Conservation (phyloP, 352 stramenopile genomes). For the Globisporangium nunn region DNA sequence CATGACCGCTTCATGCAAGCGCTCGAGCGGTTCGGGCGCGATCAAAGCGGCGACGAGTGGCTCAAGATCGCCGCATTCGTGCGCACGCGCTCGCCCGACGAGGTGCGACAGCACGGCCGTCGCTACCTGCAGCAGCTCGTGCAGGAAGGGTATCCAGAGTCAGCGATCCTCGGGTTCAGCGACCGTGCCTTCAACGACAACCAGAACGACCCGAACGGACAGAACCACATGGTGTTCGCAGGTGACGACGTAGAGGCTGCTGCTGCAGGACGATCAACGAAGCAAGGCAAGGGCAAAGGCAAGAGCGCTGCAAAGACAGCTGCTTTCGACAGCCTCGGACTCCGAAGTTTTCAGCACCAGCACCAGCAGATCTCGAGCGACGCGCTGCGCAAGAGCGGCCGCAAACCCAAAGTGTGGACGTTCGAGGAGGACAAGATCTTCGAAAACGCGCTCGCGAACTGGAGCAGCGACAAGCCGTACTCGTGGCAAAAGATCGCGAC, state of each 20-base stretch:
- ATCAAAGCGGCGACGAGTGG: constrained; percentile 54
- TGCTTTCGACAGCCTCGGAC: neutral
- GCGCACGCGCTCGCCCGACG: constrained; percentile 51
- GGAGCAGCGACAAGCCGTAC: constrained; percentile 50
- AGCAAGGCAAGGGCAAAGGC: constrained; percentile 4
- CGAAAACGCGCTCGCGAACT: constrained; percentile 61
- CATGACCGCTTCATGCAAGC: constrained; percentile 78
- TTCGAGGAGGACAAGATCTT: constrained; percentile 82
- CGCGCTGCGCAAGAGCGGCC: constrained; percentile 12
- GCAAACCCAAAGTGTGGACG: constrained; percentile 55
- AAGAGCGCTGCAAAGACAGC: neutral
- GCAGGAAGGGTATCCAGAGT: constrained; percentile 21
- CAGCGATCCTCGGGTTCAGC: neutral
- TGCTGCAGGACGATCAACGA: neutral
- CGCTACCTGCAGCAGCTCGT: constrained; percentile 75
- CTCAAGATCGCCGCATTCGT: constrained; percentile 66
- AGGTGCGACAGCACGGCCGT: constrained; percentile 60
- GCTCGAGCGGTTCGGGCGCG: constrained; percentile 56
- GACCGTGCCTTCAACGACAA: constrained; percentile 9
- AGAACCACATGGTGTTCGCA: constrained; percentile 14
- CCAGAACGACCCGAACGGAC: constrained; percentile 29
- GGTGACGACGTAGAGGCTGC: neutral
- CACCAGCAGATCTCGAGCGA: constrained; percentile 6
- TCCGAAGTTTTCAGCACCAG: neutral
- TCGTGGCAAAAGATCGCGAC: constrained; percentile 76